Conservation (phyloP, 345 rosid genomes). For the Pistacia atlantica region DNA sequence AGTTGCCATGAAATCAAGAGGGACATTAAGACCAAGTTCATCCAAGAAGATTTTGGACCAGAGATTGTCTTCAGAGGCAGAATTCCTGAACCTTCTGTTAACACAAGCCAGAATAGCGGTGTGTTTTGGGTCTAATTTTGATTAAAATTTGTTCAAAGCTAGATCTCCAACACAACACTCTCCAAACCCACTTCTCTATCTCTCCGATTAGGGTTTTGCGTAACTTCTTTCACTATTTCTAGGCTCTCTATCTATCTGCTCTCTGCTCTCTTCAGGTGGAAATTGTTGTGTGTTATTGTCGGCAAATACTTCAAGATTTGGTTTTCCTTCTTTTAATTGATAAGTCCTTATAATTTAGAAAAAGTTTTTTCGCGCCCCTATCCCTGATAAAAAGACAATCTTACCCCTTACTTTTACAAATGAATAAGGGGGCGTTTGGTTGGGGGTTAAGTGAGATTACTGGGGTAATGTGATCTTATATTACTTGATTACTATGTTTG, state of each 20-base stretch:
- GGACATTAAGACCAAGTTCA: slow-evolving; percentile 66
- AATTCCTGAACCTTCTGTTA: slow-evolving; percentile 45
- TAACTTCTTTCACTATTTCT: background rate
- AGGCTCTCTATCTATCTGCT: background rate
- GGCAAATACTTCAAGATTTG: background rate
- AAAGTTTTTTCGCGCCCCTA: no score
- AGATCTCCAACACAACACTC: slow-evolving; percentile 67
- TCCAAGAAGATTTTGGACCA: slow-evolving; percentile 66
- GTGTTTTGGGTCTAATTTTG: slow-evolving; percentile 53
- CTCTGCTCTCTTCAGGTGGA: background rate
- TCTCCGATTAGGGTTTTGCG: background rate
- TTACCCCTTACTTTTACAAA: no score
- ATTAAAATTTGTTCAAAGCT: slow-evolving; percentile 50
- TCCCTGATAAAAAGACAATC: no score
- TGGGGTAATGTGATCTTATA: no score
- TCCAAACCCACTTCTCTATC: slow-evolving; percentile 56
- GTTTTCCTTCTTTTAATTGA: no score
- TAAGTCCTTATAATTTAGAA: no score
- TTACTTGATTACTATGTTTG: no score
- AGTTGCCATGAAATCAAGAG: slow-evolving; percentile 63
- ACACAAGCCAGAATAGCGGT: slow-evolving; percentile 57
- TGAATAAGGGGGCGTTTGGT: no score
- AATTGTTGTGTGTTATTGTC: background rate
- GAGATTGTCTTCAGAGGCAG: slow-evolving; percentile 68
- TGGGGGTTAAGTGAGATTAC: no score